Conservation (phyloP, 176 grass and related monocot genomes). For the Chloris gayana region DNA sequence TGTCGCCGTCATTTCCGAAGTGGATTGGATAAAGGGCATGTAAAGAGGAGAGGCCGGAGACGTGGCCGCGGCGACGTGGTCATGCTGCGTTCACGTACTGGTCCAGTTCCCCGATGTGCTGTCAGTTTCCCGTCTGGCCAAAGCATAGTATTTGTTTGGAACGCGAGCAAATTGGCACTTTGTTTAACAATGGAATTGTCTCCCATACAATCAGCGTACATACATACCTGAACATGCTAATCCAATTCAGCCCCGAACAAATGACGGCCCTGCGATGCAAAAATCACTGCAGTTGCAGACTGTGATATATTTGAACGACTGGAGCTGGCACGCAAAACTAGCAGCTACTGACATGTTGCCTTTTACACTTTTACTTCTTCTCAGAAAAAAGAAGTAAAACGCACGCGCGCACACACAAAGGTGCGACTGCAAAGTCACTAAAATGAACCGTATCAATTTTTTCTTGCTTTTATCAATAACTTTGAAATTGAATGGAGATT, state of each 20-base stretch:
- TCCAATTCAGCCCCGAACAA: too few relatives aligned
- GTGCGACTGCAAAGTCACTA: background rate
- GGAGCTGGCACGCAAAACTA: too few relatives aligned
- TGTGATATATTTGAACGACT: too few relatives aligned
- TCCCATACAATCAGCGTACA: too few relatives aligned
- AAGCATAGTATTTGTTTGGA: background rate
- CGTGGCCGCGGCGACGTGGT: conserved; percentile 50
- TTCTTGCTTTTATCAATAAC: background rate
- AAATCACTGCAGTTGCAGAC: too few relatives aligned
- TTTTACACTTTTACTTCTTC: too few relatives aligned
- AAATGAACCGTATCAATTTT: background rate
- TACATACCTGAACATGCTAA: too few relatives aligned
- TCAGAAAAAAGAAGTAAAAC: too few relatives aligned
- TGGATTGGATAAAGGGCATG: conserved; percentile 50
- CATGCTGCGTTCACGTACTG: conserved; percentile 6
- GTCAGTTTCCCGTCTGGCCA: background rate
- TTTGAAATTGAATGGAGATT: background rate
- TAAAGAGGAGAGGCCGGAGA: conserved; percentile 8
- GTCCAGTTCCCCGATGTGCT: background rate
- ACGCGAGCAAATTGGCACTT: background rate
- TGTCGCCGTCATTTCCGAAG: conserved; percentile 6
- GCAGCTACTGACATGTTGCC: too few relatives aligned
- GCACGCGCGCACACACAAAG: background rate
- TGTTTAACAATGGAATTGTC: too few relatives aligned
- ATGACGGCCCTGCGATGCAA: too few relatives aligned